phyloP scores from a whole-genome alignment of 345 rosid genomes.

The Clarkia xantiana region DNA sequence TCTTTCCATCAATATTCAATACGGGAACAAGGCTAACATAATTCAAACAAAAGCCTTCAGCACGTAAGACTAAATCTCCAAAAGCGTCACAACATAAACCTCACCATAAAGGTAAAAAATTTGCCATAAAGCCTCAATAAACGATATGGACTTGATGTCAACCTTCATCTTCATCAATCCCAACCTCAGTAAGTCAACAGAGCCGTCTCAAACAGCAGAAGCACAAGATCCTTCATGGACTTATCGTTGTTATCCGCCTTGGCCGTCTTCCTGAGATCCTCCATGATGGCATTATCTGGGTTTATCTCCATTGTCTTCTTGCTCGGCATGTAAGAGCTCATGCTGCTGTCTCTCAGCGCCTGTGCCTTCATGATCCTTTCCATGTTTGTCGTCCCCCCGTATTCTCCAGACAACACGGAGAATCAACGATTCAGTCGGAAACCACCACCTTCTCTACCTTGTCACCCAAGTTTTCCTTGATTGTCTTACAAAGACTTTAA shows the following conservation, averaged over 20 bases:
- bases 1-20: too few species aligned
- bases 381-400: slow-evolving; percentile 81
- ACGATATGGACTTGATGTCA: too few species aligned
- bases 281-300: slow-evolving; percentile 82
- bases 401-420: slow-evolving; percentile 88
- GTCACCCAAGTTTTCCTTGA: slow-evolving; percentile 75
- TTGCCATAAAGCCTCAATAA: too few species aligned
- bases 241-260: slow-evolving; percentile 73
- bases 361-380: too few species aligned
- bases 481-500: slow-evolving; percentile 63
- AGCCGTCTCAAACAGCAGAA: too few species aligned
- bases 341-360: slow-evolving; percentile 71
- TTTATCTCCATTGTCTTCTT: slow-evolving; percentile 89
- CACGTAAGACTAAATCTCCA: too few species aligned
- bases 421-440: slow-evolving; percentile 74
- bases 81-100: too few species aligned
- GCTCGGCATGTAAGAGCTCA: slow-evolving; percentile 80
- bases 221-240: slow-evolving; percentile 72
- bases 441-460: too few species aligned
- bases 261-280: slow-evolving; percentile 70
- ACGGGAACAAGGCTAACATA: too few species aligned
- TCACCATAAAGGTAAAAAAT: too few species aligned
- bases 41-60: too few species aligned
- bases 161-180: slow-evolving; percentile 85
- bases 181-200: slow-evolving; percentile 69